Evolutionary conservation across 2,329 filamentous ascomycete species (phyloP).

Genomic region (Passalora sequoiae): DNA sequence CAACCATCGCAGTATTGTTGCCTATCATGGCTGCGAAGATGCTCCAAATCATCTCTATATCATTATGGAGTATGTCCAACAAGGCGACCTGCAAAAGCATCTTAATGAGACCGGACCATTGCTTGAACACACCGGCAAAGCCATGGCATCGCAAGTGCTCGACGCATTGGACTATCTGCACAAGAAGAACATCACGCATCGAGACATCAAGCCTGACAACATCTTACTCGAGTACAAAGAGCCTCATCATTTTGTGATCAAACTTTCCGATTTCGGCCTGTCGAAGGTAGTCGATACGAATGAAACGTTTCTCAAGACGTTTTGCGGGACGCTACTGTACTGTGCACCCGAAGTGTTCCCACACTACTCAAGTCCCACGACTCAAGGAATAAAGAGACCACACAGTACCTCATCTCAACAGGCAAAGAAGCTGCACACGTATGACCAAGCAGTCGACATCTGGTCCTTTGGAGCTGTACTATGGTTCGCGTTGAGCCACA

Average conservation of each 20-base stretch:
- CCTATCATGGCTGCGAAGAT: conserved; percentile 84
- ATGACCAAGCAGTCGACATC: conserved; percentile 87
- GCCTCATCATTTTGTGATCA: conserved; percentile 64
- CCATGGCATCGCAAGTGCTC: conserved; percentile 70
- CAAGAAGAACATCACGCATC: conserved; percentile 81
- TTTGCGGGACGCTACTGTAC: conserved; percentile 92
- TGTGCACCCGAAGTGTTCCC: conserved; percentile 96
- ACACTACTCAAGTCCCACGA: conserved; percentile 63
- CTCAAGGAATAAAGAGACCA: conserved; percentile 52
- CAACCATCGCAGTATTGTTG: conserved; percentile 82
- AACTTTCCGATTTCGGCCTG: conserved; percentile 92
- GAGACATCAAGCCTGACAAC: conserved; percentile 98
- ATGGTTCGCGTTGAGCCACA: conserved; percentile 75
- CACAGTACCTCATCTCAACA: conserved; percentile 46
- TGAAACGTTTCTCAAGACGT: conserved; percentile 88
- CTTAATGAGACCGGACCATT: conserved; percentile 60
- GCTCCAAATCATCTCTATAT: conserved; percentile 79
- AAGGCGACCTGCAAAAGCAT: conserved; percentile 75
- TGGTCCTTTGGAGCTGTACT: conserved; percentile 94
- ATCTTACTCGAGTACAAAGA: conserved; percentile 72
- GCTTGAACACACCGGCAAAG: conserved; percentile 62
- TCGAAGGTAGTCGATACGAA: conserved; percentile 84
- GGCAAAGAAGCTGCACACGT: conserved; percentile 54
- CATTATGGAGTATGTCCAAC: conserved; percentile 88
- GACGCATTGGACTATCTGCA: conserved; percentile 84